A percentile compares a stretch with the other conserved stretches of the same genome.
Evolutionary conservation across 352 stramenopile species (phyloP).

Genomic region (Phytopythium kandeliae): DNA sequence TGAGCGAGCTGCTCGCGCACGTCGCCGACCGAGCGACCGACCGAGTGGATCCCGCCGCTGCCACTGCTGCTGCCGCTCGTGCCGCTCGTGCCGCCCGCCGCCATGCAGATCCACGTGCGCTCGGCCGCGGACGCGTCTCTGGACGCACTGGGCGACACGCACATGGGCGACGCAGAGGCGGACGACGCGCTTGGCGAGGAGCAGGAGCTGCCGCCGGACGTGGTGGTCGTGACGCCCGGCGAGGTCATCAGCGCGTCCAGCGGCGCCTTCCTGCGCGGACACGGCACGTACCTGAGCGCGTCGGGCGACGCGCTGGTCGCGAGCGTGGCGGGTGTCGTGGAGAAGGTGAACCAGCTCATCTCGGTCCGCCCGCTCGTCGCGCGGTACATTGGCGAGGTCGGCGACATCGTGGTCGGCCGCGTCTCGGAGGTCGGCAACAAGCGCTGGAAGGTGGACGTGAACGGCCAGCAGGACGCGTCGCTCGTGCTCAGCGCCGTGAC

Average conservation of each 20-base stretch:
- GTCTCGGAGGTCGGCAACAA: constrained; percentile 92
- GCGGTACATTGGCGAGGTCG: constrained; percentile 93
- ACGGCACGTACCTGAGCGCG: constrained; percentile 93
- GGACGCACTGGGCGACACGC: background rate
- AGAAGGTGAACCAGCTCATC: constrained; percentile 96
- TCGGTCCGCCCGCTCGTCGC: constrained; percentile 89
- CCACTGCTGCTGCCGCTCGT: too few species aligned
- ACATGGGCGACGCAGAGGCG: constrained; percentile 11
- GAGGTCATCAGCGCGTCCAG: constrained; percentile 76
- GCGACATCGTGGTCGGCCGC: constrained; percentile 96
- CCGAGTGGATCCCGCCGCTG: too few species aligned
- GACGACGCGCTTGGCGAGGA: constrained; percentile 1
- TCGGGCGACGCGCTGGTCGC: constrained; percentile 80
- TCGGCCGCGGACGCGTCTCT: background rate
- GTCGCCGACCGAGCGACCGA: too few species aligned
- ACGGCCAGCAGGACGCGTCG: constrained; percentile 72
- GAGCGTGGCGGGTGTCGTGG: constrained; percentile 91
- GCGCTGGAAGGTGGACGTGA: constrained; percentile 94
- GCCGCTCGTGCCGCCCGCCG: background rate
- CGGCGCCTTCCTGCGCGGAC: constrained; percentile 85
- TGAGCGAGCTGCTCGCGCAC: too few species aligned
- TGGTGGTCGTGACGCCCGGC: constrained; percentile 69
- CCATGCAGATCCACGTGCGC: constrained; percentile 4
- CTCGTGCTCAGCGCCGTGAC: constrained; percentile 95
- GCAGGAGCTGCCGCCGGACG: constrained; percentile 27